phyloP scores from a whole-genome alignment of 768 basidiomycete species.

The Omphalotus guepiniiformis region DNA sequence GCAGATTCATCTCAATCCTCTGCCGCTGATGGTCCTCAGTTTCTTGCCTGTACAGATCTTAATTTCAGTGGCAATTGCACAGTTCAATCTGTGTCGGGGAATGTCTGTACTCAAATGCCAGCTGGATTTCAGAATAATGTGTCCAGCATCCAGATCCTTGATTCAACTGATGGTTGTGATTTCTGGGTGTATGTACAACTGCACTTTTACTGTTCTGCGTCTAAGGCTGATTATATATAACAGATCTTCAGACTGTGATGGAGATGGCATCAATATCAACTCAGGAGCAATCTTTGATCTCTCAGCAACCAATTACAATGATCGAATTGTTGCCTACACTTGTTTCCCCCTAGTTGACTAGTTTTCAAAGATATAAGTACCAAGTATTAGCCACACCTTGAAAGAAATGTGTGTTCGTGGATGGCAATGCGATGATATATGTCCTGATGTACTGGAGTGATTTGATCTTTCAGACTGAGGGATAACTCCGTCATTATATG shows the following conservation, averaged over 20 bases:
- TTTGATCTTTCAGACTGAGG: too few relatives aligned
- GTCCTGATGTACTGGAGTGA: too few relatives aligned
- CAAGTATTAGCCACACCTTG: too few relatives aligned
- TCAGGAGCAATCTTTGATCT: slow-evolving; percentile 8
- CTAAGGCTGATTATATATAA: neutral
- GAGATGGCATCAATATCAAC: slow-evolving; percentile 5
- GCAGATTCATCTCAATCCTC: neutral
- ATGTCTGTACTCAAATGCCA: neutral
- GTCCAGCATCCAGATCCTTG: neutral
- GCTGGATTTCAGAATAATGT: neutral
- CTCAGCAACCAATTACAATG: slow-evolving; percentile 7
- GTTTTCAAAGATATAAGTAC: too few relatives aligned
- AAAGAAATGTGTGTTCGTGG: too few relatives aligned
- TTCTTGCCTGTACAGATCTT: neutral
- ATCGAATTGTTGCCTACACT: slow-evolving; percentile 2
- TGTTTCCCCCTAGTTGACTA: too few relatives aligned
- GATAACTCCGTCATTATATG: too few relatives aligned
- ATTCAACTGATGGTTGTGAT: neutral
- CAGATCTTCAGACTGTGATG: neutral
- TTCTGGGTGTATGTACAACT: slow-evolving; percentile 1
- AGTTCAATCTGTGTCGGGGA: neutral
- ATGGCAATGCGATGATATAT: too few relatives aligned
- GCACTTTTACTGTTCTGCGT: neutral
- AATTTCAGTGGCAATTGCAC: neutral
- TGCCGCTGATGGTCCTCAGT: neutral